A percentile compares a stretch with the other conserved stretches of the same genome.
These are phyloP conservation scores for Colletotrichum truncatum DNA, from an alignment of 2,329 filamentous ascomycete species.

Conservation along the genomic window DNA sequence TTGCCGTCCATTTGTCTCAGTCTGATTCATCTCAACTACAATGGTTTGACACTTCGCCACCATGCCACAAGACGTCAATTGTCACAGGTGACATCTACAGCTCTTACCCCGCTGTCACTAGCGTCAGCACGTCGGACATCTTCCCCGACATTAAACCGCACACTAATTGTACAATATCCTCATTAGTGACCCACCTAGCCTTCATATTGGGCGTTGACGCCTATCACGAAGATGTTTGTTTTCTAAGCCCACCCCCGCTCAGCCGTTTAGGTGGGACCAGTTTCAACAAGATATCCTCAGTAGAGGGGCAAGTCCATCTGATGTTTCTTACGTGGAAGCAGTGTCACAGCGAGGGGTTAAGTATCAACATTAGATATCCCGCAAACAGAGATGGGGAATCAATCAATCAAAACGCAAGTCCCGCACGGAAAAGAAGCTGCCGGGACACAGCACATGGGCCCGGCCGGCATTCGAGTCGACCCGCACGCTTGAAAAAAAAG, in stretches of 20 bases:
- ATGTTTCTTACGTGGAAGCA: slow-evolving; percentile 14
- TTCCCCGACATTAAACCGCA: neutral
- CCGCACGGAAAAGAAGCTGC: slow-evolving; percentile 20
- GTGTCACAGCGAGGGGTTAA: slow-evolving; percentile 24
- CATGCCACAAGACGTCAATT: slow-evolving; percentile 27
- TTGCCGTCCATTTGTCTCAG: slow-evolving; percentile 9
- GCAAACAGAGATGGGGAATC: neutral
- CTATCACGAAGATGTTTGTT: slow-evolving; percentile 23
- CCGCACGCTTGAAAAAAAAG: neutral
- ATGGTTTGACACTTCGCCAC: slow-evolving; percentile 10
- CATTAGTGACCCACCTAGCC: no score
- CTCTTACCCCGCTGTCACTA: neutral
- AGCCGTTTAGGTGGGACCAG: slow-evolving; percentile 11
- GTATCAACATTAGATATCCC: slow-evolving; percentile 11
- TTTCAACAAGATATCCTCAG: slow-evolving; percentile 20
- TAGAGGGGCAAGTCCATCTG: slow-evolving; percentile 16
- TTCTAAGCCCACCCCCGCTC: slow-evolving; percentile 3
- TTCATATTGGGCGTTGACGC: neutral
- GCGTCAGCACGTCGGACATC: neutral
- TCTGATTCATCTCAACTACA: slow-evolving; percentile 23
- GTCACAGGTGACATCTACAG: slow-evolving; percentile 19
- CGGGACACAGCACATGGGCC: slow-evolving; percentile 11
- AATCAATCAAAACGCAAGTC: slow-evolving; percentile 13
- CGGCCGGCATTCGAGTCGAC: neutral
- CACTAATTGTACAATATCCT: neutral